A percentile compares a stretch with the other conserved stretches of the same genome.
Evolutionary conservation across 176 grass and related monocot species (phyloP).

Genomic region (Olyra latifolia): DNA sequence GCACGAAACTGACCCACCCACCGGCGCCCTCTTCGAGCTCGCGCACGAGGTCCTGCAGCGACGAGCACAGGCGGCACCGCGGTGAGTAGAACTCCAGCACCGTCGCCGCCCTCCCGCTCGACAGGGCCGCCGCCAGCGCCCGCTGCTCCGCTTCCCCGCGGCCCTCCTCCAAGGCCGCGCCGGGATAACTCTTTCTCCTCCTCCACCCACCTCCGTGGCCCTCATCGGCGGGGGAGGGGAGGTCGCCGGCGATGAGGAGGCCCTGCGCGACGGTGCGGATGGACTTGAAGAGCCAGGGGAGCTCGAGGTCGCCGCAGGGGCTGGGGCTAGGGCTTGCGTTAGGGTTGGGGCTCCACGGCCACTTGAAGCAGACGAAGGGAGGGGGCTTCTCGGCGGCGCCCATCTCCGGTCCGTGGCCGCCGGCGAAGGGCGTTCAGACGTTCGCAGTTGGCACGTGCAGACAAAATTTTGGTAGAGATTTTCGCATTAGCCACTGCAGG

Average conservation of each 20-base stretch:
- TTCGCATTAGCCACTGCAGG: too few relatives aligned
- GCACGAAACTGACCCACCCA: slow-evolving; percentile 54
- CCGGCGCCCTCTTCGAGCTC: slow-evolving; percentile 49
- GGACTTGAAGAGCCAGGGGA: slow-evolving; percentile 87
- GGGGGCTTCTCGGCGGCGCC: slow-evolving; percentile 39
- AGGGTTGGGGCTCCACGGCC: slow-evolving; percentile 55
- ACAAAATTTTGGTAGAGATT: neutral
- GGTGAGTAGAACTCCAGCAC: slow-evolving; percentile 92
- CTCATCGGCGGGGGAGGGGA: slow-evolving; percentile 14
- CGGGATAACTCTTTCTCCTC: neutral
- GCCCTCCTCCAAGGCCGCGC: slow-evolving; percentile 13
- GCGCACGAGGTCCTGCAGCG: slow-evolving; percentile 62
- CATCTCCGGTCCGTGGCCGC: slow-evolving; percentile 36
- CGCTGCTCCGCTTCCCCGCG: slow-evolving; percentile 75
- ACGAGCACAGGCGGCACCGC: slow-evolving; percentile 76
- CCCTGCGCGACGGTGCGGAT: slow-evolving; percentile 66
- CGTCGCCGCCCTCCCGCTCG: slow-evolving; percentile 64
- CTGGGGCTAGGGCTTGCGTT: neutral
- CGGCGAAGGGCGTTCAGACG: neutral
- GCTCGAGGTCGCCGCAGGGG: slow-evolving; percentile 65
- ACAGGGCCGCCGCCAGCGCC: slow-evolving; percentile 66
- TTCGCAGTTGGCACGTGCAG: neutral
- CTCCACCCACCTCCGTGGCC: neutral
- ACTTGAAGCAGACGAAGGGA: slow-evolving; percentile 73
- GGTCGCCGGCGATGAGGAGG: slow-evolving; percentile 61